Conservation (phyloP, 2,329 filamentous ascomycete species). For the Ceratocystis diversiconidia region DNA sequence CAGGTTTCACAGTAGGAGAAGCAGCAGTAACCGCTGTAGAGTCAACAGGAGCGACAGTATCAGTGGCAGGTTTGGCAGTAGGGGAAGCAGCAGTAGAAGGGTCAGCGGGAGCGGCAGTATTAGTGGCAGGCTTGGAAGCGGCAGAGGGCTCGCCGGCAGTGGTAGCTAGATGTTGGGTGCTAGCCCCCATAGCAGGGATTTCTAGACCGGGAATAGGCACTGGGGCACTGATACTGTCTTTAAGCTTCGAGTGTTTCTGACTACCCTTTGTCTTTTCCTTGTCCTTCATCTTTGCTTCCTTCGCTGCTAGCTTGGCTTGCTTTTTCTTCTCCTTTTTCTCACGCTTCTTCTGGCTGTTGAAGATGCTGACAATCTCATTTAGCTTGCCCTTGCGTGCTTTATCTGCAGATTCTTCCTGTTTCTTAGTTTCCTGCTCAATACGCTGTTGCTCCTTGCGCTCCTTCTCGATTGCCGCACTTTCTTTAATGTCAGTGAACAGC, state of each 20-base stretch:
- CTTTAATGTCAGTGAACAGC: slow-evolving; percentile 28
- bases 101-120: neutral
- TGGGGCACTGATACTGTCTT: neutral
- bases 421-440: slow-evolving; percentile 65
- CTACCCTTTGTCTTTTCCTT: slow-evolving; percentile 19
- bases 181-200: neutral
- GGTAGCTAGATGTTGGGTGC: neutral
- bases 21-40: neutral
- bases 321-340: slow-evolving; percentile 44
- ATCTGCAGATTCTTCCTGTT: slow-evolving; percentile 62
- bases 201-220: neutral
- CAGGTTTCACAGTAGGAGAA: neutral
- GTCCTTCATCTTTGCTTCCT: slow-evolving; percentile 24
- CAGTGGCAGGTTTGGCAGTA: neutral
- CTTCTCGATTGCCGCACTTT: slow-evolving; percentile 25
- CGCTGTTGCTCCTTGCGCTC: slow-evolving; percentile 54
- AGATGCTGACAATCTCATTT: slow-evolving; percentile 54
- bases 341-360: slow-evolving; percentile 45
- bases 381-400: slow-evolving; percentile 45
- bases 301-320: slow-evolving; percentile 35
- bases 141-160: neutral
- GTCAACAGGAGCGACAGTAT: neutral
- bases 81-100: neutral
- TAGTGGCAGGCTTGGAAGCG: neutral
- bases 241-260: slow-evolving; percentile 21